phyloP scores from a whole-genome alignment of 179 eudicot genomes.

The Silene coronaria region DNA sequence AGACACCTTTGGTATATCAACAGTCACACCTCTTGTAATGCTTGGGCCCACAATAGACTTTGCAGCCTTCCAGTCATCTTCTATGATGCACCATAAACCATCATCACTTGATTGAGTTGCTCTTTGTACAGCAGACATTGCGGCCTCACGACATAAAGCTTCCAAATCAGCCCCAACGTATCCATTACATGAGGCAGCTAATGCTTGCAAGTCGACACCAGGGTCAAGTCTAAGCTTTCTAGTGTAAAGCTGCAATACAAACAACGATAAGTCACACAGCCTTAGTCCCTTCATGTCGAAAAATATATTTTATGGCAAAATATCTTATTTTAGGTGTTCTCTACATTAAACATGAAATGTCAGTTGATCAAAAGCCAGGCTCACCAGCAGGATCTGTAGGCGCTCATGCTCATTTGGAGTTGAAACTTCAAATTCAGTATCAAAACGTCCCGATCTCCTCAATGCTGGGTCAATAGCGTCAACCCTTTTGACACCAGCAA shows the following conservation, averaged over 20 bases:
- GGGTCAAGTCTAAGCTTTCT: conserved; percentile 61
- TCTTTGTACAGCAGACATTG: conserved; percentile 42
- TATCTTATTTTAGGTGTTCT: not conserved
- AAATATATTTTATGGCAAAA: not conserved
- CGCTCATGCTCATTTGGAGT: conserved; percentile 83
- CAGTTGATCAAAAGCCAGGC: conserved; percentile 1
- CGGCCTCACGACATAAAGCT: conserved; percentile 90
- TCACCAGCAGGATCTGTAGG: conserved; percentile 64
- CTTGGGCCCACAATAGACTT: conserved; percentile 78
- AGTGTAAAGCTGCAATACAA: conserved; percentile 59
- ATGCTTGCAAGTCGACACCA: conserved; percentile 46
- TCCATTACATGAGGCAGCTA: conserved; percentile 92
- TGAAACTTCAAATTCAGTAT: conserved; percentile 84
- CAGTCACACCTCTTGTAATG: conserved; percentile 86
- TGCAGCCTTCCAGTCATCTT: conserved; percentile 77
- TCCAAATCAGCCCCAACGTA: conserved; percentile 97
- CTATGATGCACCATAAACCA: conserved; percentile 38
- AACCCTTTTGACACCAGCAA: conserved; percentile 43
- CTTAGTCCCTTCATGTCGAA: conserved; percentile 1
- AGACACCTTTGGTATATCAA: conserved; percentile 74
- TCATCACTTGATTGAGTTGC: conserved; percentile 33
- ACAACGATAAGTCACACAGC: not conserved
- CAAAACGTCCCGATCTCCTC: conserved; percentile 94
- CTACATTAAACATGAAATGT: not conserved
- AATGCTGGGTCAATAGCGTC: conserved; percentile 95